Evolutionary conservation across 306 rosid species (phyloP).

Genomic region (Carpinus viminea): DNA sequence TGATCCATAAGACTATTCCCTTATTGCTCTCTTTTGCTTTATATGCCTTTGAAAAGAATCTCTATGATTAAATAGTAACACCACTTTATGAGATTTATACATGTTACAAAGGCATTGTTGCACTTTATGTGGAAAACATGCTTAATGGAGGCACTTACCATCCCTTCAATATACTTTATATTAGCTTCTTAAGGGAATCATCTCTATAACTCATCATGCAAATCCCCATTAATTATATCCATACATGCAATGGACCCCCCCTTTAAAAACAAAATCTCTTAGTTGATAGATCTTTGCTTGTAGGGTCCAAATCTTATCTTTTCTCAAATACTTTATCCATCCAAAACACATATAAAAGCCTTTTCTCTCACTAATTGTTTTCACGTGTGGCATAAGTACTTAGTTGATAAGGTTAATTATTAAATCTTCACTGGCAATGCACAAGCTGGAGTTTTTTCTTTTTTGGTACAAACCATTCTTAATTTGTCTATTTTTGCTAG

Average conservation of each 20-base stretch:
- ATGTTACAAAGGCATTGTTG: not conserved
- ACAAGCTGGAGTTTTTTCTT: no score
- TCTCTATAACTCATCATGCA: conserved; percentile 1
- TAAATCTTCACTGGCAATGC: no score
- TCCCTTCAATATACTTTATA: not conserved
- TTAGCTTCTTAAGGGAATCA: not conserved
- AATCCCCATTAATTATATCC: not conserved
- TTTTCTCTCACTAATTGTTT: no score
- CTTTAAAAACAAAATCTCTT: not conserved
- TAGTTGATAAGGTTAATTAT: no score
- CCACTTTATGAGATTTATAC: not conserved
- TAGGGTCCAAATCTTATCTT: no score
- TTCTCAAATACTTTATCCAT: no score
- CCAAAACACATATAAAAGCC: no score
- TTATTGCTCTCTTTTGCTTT: conserved; percentile 8
- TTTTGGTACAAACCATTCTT: no score
- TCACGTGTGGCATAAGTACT: no score
- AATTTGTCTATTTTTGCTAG: no score
- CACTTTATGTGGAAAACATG: not conserved
- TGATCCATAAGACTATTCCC: conserved; percentile 8
- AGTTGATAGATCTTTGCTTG: conserved; percentile 1
- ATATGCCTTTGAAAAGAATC: not conserved
- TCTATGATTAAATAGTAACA: not conserved
- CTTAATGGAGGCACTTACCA: not conserved
- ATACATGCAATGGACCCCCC: not conserved